phyloP scores from a whole-genome alignment of 352 stramenopile species.

The Pythium grandisporangium region DNA sequence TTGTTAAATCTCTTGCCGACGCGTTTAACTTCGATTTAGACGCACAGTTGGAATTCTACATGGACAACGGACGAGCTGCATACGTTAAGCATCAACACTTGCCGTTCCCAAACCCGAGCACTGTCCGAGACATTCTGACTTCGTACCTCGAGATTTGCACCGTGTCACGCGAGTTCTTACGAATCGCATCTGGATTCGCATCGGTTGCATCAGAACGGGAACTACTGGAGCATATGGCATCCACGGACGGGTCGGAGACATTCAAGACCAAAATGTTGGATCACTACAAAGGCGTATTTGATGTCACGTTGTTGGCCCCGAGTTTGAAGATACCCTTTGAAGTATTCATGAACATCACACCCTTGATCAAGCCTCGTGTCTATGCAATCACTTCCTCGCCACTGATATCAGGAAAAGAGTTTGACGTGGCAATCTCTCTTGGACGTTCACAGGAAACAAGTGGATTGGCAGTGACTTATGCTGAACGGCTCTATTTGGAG shows the following conservation, averaged over 20 bases:
- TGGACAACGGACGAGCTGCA: conserved; percentile 5
- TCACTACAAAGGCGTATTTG: conserved; percentile 53
- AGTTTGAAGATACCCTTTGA: conserved; percentile 31
- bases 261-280: conserved; percentile 80
- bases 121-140: conserved; percentile 78
- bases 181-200: conserved; percentile 42
- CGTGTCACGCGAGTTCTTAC: conserved; percentile 43
- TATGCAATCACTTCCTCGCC: conserved; percentile 93
- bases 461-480: conserved; percentile 15
- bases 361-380: conserved; percentile 82
- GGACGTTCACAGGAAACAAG: conserved; percentile 33
- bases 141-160: conserved; percentile 88
- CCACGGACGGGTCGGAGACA: conserved; percentile 61
- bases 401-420: conserved; percentile 39
- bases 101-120: conserved; percentile 87
- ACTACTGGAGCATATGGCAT: conserved; percentile 28
- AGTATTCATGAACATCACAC: conserved; percentile 82
- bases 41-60: conserved; percentile 60
- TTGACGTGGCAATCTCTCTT: conserved; percentile 89
- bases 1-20: conserved; percentile 65
- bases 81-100: conserved; percentile 30
- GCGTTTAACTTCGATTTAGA: conserved; percentile 78
- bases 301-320: conserved; percentile 62
- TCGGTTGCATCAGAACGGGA: conserved; percentile 26
- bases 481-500: too few relatives aligned